Conservation (phyloP, 495 filamentous ascomycete species). For the Articulospora tetracladia region DNA sequence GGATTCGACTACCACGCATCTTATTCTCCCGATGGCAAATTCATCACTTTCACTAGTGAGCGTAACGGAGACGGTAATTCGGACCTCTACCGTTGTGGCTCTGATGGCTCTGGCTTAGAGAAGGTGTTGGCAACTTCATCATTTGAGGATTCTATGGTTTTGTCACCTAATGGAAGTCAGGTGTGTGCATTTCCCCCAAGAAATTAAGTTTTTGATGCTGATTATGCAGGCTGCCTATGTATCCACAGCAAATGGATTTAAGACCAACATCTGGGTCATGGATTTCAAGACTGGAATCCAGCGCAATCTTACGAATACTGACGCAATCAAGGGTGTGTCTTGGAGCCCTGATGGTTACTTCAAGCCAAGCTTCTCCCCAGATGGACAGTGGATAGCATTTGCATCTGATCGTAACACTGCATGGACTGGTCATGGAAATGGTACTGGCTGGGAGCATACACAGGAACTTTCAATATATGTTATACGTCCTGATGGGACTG, state of each 20-base stretch:
- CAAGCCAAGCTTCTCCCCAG: constrained; percentile 19
- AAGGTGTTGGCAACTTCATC: constrained; percentile 11
- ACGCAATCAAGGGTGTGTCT: neutral
- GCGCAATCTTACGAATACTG: constrained; percentile 6
- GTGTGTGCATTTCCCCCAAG: neutral
- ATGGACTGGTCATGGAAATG: constrained; percentile 24
- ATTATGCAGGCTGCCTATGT: constrained; percentile 14
- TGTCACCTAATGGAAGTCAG: constrained; percentile 21
- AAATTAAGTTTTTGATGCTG: neutral
- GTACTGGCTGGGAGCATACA: constrained; percentile 24
- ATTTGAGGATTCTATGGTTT: constrained; percentile 16
- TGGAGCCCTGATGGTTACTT: constrained; percentile 12
- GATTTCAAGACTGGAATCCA: neutral
- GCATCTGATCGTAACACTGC: constrained; percentile 20
- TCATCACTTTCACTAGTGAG: constrained; percentile 22
- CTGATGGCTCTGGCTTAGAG: constrained; percentile 12
- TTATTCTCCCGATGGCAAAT: constrained; percentile 30
- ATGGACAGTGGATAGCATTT: constrained; percentile 22
- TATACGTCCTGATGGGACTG: constrained; percentile 16
- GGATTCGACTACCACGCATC: constrained; percentile 34
- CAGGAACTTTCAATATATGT: constrained; percentile 19
- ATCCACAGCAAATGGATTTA: constrained; percentile 1
- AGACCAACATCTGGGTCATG: constrained; percentile 12
- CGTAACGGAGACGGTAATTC: constrained; percentile 14
- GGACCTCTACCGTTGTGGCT: constrained; percentile 15